Conservation (phyloP, 106 monocot species). For the Platanthera zijinensis region DNA sequence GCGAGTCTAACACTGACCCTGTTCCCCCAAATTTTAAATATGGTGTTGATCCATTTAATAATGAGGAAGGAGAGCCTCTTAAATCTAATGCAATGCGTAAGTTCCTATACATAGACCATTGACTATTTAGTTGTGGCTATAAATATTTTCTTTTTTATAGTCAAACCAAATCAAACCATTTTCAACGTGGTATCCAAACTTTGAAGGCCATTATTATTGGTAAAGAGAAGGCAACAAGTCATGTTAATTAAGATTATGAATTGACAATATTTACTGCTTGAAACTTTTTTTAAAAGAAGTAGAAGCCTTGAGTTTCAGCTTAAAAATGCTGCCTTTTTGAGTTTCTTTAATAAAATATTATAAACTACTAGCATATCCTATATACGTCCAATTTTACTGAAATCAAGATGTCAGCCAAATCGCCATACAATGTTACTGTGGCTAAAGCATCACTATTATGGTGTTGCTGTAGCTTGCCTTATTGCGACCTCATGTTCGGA, state of each 20-base stretch:
- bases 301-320: not conserved
- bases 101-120: constrained; percentile 14
- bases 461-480: too few species aligned
- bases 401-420: too few species aligned
- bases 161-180: not conserved
- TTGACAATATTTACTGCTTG: not conserved
- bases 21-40: constrained; percentile 9
- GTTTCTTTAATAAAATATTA: not conserved
- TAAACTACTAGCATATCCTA: too few species aligned
- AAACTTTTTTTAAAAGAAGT: not conserved
- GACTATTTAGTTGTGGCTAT: not conserved
- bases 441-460: too few species aligned
- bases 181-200: too few species aligned
- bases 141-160: not conserved
- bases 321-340: not conserved
- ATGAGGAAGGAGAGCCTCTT: constrained; percentile 66
- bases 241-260: not conserved
- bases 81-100: constrained; percentile 88
- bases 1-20: constrained; percentile 8
- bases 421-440: too few species aligned
- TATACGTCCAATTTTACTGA: too few species aligned
- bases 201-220: too few species aligned
- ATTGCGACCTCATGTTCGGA: too few species aligned
- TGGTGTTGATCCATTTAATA: constrained; percentile 53
- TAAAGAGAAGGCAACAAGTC: not conserved